These are phyloP conservation scores for Aspergillus neotritici DNA, from an alignment of 2,329 filamentous ascomycete species.

Conservation along the genomic window DNA sequence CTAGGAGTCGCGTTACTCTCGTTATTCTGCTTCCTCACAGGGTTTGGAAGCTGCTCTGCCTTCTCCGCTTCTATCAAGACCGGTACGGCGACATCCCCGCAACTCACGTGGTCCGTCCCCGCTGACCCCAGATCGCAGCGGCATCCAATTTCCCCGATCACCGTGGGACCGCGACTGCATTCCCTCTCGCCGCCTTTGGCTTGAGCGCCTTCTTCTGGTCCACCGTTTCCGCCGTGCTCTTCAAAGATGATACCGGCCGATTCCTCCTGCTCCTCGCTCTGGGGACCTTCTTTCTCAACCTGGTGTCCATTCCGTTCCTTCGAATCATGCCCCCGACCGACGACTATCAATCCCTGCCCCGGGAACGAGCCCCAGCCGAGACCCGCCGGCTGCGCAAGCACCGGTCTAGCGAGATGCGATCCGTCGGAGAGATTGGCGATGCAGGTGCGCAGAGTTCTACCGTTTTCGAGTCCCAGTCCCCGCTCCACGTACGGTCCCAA, in stretches of 20 bases:
- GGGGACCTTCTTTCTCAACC: constrained; percentile 70
- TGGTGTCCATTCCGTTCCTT: constrained; percentile 78
- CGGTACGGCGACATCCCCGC: constrained; percentile 34
- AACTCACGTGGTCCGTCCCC: constrained; percentile 1
- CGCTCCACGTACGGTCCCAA: constrained; percentile 26
- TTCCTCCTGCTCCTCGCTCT: constrained; percentile 75
- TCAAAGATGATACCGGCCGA: constrained; percentile 74
- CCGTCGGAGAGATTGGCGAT: constrained; percentile 27
- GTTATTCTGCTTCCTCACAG: constrained; percentile 78
- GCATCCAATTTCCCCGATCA: constrained; percentile 89
- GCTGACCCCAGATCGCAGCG: constrained; percentile 43
- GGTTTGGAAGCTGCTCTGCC: constrained; percentile 83
- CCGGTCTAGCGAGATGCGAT: constrained; percentile 25
- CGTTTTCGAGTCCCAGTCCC: constrained; percentile 24
- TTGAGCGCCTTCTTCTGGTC: constrained; percentile 97
- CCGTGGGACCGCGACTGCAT: constrained; percentile 87
- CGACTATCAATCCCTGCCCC: constrained; percentile 39
- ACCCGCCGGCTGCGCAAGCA: constrained; percentile 30
- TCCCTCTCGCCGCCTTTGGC: constrained; percentile 87
- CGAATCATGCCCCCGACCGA: constrained; percentile 60
- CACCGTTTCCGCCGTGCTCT: constrained; percentile 65
- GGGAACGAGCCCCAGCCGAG: constrained; percentile 22
- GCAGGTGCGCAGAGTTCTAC: constrained; percentile 34
- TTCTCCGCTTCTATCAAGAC: constrained; percentile 83
- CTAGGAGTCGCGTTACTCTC: constrained; percentile 59